Base-by-base conservation (phyloP, 1,284 basidiomycete genomes). In the Mycena citricolor region DNA sequence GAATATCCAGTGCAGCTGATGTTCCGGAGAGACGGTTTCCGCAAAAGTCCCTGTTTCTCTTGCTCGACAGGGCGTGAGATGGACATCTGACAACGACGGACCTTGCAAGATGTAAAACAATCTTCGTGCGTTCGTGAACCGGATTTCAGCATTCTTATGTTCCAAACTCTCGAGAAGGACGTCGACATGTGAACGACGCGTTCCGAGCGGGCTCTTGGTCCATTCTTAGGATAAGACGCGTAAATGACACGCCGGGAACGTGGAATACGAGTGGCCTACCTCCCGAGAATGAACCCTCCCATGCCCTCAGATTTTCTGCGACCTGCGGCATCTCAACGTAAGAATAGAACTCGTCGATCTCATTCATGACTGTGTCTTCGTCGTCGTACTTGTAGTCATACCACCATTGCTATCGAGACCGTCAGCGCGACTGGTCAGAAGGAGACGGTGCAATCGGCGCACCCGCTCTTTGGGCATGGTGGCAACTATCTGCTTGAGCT, bases 311-410 rank as follows among this genome's bases (percentile, higher is more conserved):
- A 62, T 94, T 94, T 72, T 94, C 90, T 3, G 83, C 81, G 12
- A 94, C 83, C 62, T 94, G 89, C 1, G 87, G 83, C 74, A 94
- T 92, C 69, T 99, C 95, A 46, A 95, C 86, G 68, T 97, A 99
- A 20, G 93, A 93, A 68, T 97, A 99, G 69, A 99, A 98, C 67
- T 99, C 97, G 54, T 98, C 90, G 34, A 99, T 86, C 66, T 98
- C 97, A 57, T 91, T 90, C 74, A 94, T 86, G 32, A 97, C 82
- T 13, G 88, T 90, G 65, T 98, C 93, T 58, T 95, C 90, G 62
- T 99, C 95, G 56, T 94, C 90, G 62, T 95, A 95, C 49, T 84
- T 81, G 66, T 90, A 94, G 69, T 93, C 90, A 64, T 89, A 94
- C 57, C 80, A 81, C 24, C 80, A 83, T 81, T 89, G 81, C 88